Conservation (phyloP, 1,284 basidiomycete species). For the Psilocybe mexicana region DNA sequence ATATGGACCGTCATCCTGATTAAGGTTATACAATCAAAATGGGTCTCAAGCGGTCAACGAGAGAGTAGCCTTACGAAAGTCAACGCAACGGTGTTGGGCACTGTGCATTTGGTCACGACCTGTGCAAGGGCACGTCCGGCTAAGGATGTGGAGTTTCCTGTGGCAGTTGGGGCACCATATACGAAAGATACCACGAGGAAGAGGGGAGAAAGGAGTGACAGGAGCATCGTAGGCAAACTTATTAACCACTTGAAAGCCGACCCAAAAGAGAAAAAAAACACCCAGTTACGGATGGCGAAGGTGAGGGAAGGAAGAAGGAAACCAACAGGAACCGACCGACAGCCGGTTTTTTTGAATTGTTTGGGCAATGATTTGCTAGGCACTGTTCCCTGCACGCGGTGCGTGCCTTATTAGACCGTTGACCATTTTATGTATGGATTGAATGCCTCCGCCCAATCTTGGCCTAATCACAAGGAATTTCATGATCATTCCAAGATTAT, state of each 20-base stretch:
- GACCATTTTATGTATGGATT: no score
- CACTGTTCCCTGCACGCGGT: no score
- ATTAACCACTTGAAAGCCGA: not conserved
- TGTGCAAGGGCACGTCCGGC: conserved; percentile 23
- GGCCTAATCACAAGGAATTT: no score
- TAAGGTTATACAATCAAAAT: not conserved
- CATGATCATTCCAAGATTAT: no score
- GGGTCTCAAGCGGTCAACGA: not conserved
- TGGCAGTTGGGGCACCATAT: not conserved
- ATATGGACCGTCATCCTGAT: conserved; percentile 36
- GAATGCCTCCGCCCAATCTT: no score
- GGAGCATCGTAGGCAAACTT: conserved; percentile 1
- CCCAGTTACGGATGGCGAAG: not conserved
- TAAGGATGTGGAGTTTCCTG: not conserved
- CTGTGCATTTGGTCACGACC: conserved; percentile 33
- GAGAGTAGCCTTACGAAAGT: conserved; percentile 35
- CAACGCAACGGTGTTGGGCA: conserved; percentile 37
- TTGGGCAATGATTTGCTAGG: not conserved
- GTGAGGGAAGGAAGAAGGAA: not conserved
- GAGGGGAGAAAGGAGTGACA: conserved; percentile 2
- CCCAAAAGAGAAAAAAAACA: not conserved
- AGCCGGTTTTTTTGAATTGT: not conserved
- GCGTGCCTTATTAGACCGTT: no score
- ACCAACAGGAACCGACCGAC: not conserved
- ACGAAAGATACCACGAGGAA: conserved; percentile 4